Conservation (phyloP, 169 alveolate species). For the Plasmodium yoelii region DNA sequence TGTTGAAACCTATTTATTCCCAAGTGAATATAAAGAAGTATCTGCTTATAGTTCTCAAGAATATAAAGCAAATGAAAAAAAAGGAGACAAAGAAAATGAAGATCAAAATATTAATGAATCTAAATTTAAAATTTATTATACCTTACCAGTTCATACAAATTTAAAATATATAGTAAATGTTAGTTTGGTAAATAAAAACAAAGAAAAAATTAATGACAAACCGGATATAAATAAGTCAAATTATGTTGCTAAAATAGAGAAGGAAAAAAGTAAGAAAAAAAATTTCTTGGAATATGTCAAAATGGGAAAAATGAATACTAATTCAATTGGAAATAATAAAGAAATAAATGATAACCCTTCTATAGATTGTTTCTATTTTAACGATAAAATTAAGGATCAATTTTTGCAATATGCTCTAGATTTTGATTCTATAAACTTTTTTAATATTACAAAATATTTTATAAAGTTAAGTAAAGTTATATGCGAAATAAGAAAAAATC, state of each 20-base stretch:
- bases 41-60: conserved; percentile 38
- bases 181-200: conserved; percentile 10
- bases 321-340: background rate
- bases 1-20: conserved; percentile 68
- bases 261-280: background rate
- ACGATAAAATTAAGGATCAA: conserved; percentile 22
- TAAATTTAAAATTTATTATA: conserved; percentile 64
- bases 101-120: background rate
- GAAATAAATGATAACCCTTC: background rate
- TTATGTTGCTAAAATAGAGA: background rate
- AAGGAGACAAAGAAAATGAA: background rate
- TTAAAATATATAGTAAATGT: conserved; percentile 56
- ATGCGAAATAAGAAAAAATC: conserved; percentile 54
- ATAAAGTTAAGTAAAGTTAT: conserved; percentile 61
- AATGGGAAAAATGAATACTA: too few species aligned
- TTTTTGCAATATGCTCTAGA: conserved; percentile 24
- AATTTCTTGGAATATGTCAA: background rate
- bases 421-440: conserved; percentile 32
- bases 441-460: conserved; percentile 61
- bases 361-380: background rate
- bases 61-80: background rate
- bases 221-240: background rate
- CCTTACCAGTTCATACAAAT: conserved; percentile 54
- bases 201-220: background rate
- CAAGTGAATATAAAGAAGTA: conserved; percentile 23